phyloP scores from a whole-genome alignment of 257 asterid genomes.

The Marsdenia floribunda region DNA sequence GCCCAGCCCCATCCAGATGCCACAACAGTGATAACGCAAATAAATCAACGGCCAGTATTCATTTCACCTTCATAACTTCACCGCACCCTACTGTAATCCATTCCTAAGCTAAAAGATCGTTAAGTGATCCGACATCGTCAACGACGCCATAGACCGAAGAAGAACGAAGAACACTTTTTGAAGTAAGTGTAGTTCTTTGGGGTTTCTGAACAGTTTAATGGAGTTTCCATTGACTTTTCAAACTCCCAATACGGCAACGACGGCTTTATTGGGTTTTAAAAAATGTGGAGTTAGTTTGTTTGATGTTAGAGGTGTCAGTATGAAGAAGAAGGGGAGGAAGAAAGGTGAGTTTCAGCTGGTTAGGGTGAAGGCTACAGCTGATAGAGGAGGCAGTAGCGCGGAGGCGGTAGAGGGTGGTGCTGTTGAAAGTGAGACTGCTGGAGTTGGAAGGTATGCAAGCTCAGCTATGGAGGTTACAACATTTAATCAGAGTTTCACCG shows the following conservation, averaged over 20 bases:
- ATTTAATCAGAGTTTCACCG: conserved; percentile 55
- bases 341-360: conserved; percentile 15
- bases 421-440: conserved; percentile 30
- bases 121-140: neutral
- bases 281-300: conserved; percentile 24
- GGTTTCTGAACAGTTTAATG: conserved; percentile 25
- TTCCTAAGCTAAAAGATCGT: neutral
- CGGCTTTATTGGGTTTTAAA: conserved; percentile 33
- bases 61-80: neutral
- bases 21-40: neutral
- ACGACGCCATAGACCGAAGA: conserved; percentile 6
- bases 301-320: conserved; percentile 25
- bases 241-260: conserved; percentile 38
- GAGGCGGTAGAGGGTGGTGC: conserved; percentile 39
- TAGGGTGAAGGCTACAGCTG: conserved; percentile 27
- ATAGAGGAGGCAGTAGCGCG: conserved; percentile 21
- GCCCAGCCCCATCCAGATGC: neutral
- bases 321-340: conserved; percentile 22
- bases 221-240: conserved; percentile 47
- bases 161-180: neutral
- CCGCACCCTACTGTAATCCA: neutral
- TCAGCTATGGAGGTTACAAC: conserved; percentile 83
- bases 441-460: conserved; percentile 32
- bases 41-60: conserved; percentile 7
- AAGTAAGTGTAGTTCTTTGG: neutral